Base-by-base conservation (phyloP, 1,139 yeast species). In the Geotrichum europaeum region DNA sequence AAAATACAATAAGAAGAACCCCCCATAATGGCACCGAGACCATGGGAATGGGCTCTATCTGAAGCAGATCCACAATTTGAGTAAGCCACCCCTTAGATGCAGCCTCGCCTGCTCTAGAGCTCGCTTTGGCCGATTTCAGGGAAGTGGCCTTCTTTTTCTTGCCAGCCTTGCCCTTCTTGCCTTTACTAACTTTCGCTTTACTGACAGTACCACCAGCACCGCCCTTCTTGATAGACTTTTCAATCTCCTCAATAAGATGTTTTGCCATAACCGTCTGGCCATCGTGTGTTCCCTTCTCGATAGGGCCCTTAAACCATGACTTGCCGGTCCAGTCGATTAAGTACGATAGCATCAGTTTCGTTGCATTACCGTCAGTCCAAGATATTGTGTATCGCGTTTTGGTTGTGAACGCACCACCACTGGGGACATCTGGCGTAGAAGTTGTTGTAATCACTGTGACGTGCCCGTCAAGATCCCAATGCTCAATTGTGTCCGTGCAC, bases 351-450 rank as follows among this genome's bases (percentile, higher is more conserved):
- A 86, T 84, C 55, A 92, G 65, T 60, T 79, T 80, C 2, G 98
- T 90, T 12, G 76, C 65, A 73, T 91, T 90, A 65, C 82, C 80
- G 2, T 80, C 79, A 1, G 83, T 96, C 99, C 99, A 95, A 52
- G 85, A 81, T 20, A 92, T 70, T 64, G 80, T 84, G 50, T 70
- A 70, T 61, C 84, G 81, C 0, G 97, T 88, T 60, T 83, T 81
- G 7, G 92, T 87, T 59, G 84, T 80, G 73, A 95, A 95, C 1
- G 89, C 80, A 67, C 81, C 83, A 4, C 99, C 99, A 62, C 91
- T 87, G 0, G 99, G 99, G 13, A 95, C 98, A 75, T 94, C 98
- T 0, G 98, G 99, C 0, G 97, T 88, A 28, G 79, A 79, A 0
- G 96, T 88, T 0, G 81, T 72, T 67, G 88, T 92, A 49, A 83